These are phyloP conservation scores for Heterobasidion irregulare DNA, from an alignment of 1,284 basidiomycete genomes.

Conservation along the genomic window DNA sequence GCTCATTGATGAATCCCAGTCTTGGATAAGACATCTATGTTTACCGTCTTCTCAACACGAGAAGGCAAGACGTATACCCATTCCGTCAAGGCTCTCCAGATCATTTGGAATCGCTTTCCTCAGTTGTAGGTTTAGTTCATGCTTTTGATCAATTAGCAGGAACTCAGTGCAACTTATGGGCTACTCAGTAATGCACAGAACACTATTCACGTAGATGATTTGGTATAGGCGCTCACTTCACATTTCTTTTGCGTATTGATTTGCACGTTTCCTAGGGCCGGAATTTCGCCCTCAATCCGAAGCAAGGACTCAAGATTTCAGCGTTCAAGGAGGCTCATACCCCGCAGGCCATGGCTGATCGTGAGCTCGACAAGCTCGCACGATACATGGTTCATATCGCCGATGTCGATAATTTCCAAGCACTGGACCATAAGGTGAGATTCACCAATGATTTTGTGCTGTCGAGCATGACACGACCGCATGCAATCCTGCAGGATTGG, in stretches of 20 bases:
- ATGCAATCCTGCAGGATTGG: slow-evolving; percentile 22
- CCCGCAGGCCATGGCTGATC: slow-evolving; percentile 48
- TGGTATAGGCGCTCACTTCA: slow-evolving; percentile 34
- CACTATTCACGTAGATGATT: slow-evolving; percentile 84
- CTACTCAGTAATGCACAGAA: slow-evolving; percentile 55
- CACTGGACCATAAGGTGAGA: slow-evolving; percentile 51
- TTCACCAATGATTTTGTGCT: background rate
- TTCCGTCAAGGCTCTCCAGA: slow-evolving; percentile 76
- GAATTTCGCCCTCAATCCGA: slow-evolving; percentile 84
- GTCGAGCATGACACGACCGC: background rate
- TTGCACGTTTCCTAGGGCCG: slow-evolving; percentile 38
- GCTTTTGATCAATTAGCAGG: background rate
- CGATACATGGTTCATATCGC: slow-evolving; percentile 61
- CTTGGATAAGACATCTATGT: slow-evolving; percentile 84
- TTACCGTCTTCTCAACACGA: slow-evolving; percentile 73
- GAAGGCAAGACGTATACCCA: slow-evolving; percentile 74
- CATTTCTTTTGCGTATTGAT: background rate
- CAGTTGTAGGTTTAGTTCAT: slow-evolving; percentile 47
- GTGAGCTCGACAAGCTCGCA: slow-evolving; percentile 57
- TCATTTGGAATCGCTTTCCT: slow-evolving; percentile 83
- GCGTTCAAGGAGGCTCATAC: slow-evolving; percentile 76
- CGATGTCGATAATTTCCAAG: slow-evolving; percentile 41
- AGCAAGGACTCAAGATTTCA: slow-evolving; percentile 76
- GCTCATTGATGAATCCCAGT: slow-evolving; percentile 32
- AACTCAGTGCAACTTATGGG: background rate